Evolutionary conservation across 2,329 filamentous ascomycete genomes (phyloP).

Genomic region (Xylariaceae sp.): DNA sequence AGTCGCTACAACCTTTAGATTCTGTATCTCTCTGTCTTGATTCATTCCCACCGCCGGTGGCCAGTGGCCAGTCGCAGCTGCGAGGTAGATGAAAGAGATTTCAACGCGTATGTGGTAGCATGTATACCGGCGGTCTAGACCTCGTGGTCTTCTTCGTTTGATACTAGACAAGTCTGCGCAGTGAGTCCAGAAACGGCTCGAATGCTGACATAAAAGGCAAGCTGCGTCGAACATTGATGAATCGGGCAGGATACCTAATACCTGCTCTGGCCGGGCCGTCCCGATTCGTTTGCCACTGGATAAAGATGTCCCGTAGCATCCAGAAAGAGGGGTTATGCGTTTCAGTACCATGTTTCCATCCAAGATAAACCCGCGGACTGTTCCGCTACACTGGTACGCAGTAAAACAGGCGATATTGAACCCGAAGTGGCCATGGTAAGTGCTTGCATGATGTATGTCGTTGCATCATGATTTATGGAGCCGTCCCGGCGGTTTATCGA

Average conservation of each 20-base stretch:
- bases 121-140: neutral
- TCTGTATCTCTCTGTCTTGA: slow-evolving; percentile 2
- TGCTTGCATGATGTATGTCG: neutral
- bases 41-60: neutral
- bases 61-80: slow-evolving; percentile 1
- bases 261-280: neutral
- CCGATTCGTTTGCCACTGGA: neutral
- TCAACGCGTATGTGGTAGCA: neutral
- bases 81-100: neutral
- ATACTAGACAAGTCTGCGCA: neutral
- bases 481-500: slow-evolving; percentile 4
- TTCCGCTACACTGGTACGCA: neutral
- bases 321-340: neutral
- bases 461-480: neutral
- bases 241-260: neutral
- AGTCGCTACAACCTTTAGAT: too few relatives aligned
- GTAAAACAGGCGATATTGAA: neutral
- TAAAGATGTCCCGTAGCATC: neutral
- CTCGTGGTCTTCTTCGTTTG: neutral
- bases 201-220: neutral
- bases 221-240: neutral
- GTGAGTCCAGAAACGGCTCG: neutral
- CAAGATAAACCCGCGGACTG: neutral
- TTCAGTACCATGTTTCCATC: neutral
- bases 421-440: neutral